Evolutionary conservation across 495 filamentous ascomycete genomes (phyloP), one percentile per base, ranked within the genome.

Genomic region (Jackrogersella minutella): DNA sequence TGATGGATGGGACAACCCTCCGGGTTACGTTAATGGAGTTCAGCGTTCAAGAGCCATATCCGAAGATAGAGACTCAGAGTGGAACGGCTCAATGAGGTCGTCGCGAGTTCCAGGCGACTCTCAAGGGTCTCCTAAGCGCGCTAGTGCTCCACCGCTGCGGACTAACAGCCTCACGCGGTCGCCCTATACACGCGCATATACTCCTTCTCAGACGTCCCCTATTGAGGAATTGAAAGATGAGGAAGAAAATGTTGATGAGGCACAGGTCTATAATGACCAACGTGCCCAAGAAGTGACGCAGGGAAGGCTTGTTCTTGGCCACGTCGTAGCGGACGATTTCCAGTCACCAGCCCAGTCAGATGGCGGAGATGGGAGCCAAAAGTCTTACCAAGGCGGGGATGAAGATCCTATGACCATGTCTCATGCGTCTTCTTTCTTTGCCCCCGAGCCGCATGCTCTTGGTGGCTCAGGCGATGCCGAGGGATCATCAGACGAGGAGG

Each of bases 301-400:
- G 37, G 96, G 92, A 30, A 87, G 95, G 30, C 81, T 99, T 31
- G 85, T 97, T n/a, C 93, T 97, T 64, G 95, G 95, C 14, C 95
- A 98, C 72, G 90, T 99, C 70, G 96, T 99, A 11, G 90, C 96
- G 51, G 95, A 99, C 76, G 89, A 97, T 73, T 92, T 92, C 70
- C 89, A 88, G n/a, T 92, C 90, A 7, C 87, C 90, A 11, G 78
- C 85, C 19, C 81, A 86, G 5, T 96, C 93, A 7, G 85, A 86
- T 3, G 66, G 43, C 26, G 76, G 66, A 13, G 79, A 77, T 58
- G 74, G 69, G 3, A 67, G 66, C 53, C 68, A 74, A 7, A 30
- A 30, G 47, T 71, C 70, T 58, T 52, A 64, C 33, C 74, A 76
- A 31, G 70, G 69, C 34, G 63, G 60, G 11, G 81, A 82, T n/a